These are phyloP conservation scores for Russula sp. DNA, from an alignment of 768 basidiomycete species.

Conservation along the genomic window DNA sequence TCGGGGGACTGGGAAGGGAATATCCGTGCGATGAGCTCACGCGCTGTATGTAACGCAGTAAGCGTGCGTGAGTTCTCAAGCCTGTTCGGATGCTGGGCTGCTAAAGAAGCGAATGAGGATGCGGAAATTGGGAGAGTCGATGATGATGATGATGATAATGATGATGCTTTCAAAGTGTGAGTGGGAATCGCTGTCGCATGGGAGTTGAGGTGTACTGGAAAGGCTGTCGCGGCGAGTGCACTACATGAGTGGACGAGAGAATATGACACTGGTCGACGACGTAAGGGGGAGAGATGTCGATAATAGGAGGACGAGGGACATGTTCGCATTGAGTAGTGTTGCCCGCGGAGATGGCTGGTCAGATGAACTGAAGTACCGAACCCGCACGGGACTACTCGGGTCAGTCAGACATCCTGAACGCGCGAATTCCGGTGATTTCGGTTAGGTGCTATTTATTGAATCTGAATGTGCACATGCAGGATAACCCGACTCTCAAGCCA, in stretches of 20 bases:
- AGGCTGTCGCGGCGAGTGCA: not conserved
- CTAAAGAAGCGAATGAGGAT: not conserved
- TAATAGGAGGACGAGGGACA: constrained; percentile 6
- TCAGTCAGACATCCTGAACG: no score
- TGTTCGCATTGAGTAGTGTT: constrained; percentile 17
- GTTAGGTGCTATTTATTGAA: no score
- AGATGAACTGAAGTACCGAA: not conserved
- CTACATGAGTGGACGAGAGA: not conserved
- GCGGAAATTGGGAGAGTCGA: not conserved
- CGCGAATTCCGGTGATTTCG: no score
- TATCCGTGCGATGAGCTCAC: constrained; percentile 21
- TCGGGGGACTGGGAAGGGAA: constrained; percentile 24
- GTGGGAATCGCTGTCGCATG: not conserved
- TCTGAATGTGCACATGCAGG: no score
- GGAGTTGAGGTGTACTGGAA: not conserved
- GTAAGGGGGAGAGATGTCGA: constrained; percentile 1
- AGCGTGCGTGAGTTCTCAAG: constrained; percentile 23
- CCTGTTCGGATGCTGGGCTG: not conserved
- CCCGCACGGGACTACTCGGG: no score
- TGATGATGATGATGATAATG: not conserved
- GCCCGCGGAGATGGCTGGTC: not conserved
- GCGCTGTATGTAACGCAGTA: constrained; percentile 23
- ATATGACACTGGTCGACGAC: constrained; percentile 1
- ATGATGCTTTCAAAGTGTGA: not conserved
- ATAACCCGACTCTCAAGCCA: no score